A percentile compares a stretch with the other conserved stretches of the same genome.
These are phyloP conservation scores for Butyriboletus loyo DNA, from an alignment of 768 basidiomycete genomes.

Conservation along the genomic window DNA sequence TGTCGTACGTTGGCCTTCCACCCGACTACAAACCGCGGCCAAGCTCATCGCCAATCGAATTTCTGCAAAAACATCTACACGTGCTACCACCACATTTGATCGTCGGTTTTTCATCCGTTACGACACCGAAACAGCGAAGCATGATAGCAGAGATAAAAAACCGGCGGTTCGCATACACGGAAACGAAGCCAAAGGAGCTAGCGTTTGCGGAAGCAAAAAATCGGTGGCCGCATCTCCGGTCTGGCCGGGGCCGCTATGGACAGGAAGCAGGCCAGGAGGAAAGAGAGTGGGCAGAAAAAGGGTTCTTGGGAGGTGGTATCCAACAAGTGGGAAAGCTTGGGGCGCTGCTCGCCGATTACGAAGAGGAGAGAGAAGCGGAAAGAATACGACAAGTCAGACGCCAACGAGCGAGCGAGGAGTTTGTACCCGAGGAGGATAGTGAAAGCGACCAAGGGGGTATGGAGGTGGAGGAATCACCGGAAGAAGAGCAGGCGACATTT, in stretches of 20 bases:
- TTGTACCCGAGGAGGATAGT: slow-evolving; percentile 58
- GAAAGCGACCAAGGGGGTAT: slow-evolving; percentile 36
- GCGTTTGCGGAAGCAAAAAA: slow-evolving; percentile 49
- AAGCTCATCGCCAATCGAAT: slow-evolving; percentile 51
- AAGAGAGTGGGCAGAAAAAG: slow-evolving; percentile 59
- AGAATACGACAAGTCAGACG: slow-evolving; percentile 48
- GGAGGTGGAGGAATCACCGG: slow-evolving; percentile 44
- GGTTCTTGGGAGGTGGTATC: slow-evolving; percentile 54
- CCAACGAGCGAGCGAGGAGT: slow-evolving; percentile 38
- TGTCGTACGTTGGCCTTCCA: slow-evolving; percentile 57
- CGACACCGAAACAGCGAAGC: slow-evolving; percentile 64
- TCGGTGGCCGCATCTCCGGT: slow-evolving; percentile 69
- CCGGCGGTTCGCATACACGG: slow-evolving; percentile 61
- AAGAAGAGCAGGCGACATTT: slow-evolving; percentile 51
- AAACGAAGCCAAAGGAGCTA: slow-evolving; percentile 54
- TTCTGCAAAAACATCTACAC: slow-evolving; percentile 56
- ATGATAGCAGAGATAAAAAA: slow-evolving; percentile 65
- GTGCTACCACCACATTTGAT: slow-evolving; percentile 69
- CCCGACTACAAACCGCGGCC: slow-evolving; percentile 61
- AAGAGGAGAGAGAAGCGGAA: slow-evolving; percentile 75
- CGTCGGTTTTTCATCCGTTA: slow-evolving; percentile 37
- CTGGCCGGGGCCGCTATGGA: slow-evolving; percentile 49
- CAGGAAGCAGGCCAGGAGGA: slow-evolving; percentile 61
- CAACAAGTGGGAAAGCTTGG: slow-evolving; percentile 72
- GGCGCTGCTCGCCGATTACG: slow-evolving; percentile 62